Evolutionary conservation across 2,329 filamentous ascomycete genomes (phyloP).

Genomic region (Cordyceps militaris): DNA sequence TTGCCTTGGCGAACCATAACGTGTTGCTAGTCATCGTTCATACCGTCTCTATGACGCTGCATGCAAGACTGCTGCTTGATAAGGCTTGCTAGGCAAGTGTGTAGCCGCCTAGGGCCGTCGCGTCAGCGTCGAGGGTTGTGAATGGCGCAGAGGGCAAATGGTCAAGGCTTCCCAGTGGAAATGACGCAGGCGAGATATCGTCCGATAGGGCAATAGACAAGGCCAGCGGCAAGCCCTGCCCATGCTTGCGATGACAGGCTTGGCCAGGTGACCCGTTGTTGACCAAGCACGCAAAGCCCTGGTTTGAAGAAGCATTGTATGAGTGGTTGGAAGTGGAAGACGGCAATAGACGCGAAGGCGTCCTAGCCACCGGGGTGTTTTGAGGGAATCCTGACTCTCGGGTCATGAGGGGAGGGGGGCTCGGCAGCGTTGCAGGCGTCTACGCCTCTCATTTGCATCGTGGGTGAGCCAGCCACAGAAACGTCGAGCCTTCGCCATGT

Average conservation of each 20-base stretch:
- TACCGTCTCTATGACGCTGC: not conserved
- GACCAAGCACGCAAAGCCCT: not conserved
- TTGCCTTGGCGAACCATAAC: not conserved
- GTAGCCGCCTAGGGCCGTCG: no score
- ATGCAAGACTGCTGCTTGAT: not conserved
- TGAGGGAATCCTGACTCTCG: not conserved
- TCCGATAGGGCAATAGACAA: not conserved
- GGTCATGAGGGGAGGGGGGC: not conserved
- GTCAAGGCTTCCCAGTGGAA: constrained; percentile 1
- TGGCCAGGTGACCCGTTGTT: not conserved
- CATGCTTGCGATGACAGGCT: not conserved
- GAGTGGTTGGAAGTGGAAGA: not conserved
- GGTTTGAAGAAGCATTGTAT: not conserved
- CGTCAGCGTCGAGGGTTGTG: not conserved
- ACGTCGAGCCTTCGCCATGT: not conserved
- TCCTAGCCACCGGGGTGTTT: not conserved
- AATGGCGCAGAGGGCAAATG: not conserved
- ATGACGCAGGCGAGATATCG: not conserved
- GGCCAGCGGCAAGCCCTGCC: not conserved
- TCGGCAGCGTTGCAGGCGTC: not conserved
- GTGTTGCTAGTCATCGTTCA: not conserved
- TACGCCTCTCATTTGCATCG: constrained; percentile 1
- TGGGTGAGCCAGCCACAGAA: not conserved
- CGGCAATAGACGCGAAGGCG: not conserved
- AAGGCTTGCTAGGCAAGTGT: not conserved